A percentile compares a stretch with the other conserved stretches of the same genome.
Evolutionary conservation across 257 asterid genomes (phyloP).

Genomic region (Orobanche coerulescens): DNA sequence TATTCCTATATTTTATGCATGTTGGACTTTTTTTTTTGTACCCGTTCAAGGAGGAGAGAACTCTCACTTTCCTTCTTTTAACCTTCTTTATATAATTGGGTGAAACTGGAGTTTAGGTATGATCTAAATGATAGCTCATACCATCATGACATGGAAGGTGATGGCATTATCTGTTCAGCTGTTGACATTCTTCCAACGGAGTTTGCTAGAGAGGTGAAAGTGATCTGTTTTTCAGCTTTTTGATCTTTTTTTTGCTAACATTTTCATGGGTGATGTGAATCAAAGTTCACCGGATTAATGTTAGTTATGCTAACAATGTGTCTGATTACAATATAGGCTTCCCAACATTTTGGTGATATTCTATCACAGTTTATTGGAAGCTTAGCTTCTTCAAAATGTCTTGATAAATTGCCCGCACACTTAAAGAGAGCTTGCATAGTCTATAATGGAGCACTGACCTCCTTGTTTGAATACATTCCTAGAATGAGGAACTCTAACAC

Average conservation of each 20-base stretch:
- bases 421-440: constrained; percentile 81
- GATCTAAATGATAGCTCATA: constrained; percentile 60
- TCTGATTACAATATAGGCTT: constrained; percentile 51
- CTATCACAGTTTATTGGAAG: constrained; percentile 65
- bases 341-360: constrained; percentile 90
- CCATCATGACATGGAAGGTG: constrained; percentile 75
- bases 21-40: neutral
- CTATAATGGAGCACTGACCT: constrained; percentile 63
- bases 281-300: constrained; percentile 4
- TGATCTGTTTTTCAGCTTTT: constrained; percentile 6
- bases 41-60: neutral
- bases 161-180: constrained; percentile 78
- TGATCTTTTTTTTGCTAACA: constrained; percentile 5
- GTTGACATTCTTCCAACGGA: constrained; percentile 97
- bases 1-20: neutral
- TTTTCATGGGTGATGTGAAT: neutral
- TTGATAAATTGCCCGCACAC: constrained; percentile 62
- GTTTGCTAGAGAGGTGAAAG: constrained; percentile 81
- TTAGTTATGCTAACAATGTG: neutral
- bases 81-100: constrained; percentile 6
- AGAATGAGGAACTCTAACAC: constrained; percentile 74
- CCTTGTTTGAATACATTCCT: constrained; percentile 72
- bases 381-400: constrained; percentile 54
- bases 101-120: constrained; percentile 41
- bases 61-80: neutral